Conservation (phyloP, 805 yeast species). For the Debaryomyces prosopidis region DNA sequence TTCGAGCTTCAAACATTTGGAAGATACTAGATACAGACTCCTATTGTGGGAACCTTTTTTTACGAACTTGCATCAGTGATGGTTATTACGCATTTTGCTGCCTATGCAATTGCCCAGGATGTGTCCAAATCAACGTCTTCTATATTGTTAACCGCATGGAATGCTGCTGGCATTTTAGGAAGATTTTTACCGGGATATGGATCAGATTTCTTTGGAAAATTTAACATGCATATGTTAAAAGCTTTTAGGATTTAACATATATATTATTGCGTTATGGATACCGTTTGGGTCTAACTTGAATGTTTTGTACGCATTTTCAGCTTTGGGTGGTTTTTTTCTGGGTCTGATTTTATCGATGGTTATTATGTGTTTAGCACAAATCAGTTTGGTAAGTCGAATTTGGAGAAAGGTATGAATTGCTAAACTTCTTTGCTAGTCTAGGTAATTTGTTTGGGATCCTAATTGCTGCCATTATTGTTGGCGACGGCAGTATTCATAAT, state of each 20-base stretch:
- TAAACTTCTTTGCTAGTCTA: constrained; percentile 57
- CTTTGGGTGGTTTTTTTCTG: constrained; percentile 56
- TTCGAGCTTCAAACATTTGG: constrained; percentile 28
- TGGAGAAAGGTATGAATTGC: constrained; percentile 71
- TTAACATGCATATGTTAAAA: constrained; percentile 55
- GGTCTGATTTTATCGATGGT: constrained; percentile 65
- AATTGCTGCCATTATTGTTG: constrained; percentile 37
- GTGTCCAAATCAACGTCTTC: constrained; percentile 44
- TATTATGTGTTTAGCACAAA: constrained; percentile 67
- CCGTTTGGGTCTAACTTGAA: constrained; percentile 54
- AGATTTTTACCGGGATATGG: constrained; percentile 54
- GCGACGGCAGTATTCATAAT: constrained; percentile 24
- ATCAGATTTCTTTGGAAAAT: constrained; percentile 57
- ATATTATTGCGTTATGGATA: constrained; percentile 61
- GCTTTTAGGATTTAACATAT: constrained; percentile 44
- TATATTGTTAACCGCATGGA: constrained; percentile 47
- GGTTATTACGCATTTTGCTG: constrained; percentile 54
- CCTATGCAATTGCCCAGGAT: constrained; percentile 56
- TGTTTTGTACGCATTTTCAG: constrained; percentile 53
- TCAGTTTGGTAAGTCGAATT: constrained; percentile 63
- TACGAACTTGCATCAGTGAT: constrained; percentile 54
- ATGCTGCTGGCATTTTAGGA: constrained; percentile 50
- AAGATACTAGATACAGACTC: constrained; percentile 35
- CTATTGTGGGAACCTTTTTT: constrained; percentile 43
- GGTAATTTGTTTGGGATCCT: constrained; percentile 40